Evolutionary conservation across 345 rosid species (phyloP), one percentile per base, ranked within the genome.

Genomic region (Cardamine resedifolia): DNA sequence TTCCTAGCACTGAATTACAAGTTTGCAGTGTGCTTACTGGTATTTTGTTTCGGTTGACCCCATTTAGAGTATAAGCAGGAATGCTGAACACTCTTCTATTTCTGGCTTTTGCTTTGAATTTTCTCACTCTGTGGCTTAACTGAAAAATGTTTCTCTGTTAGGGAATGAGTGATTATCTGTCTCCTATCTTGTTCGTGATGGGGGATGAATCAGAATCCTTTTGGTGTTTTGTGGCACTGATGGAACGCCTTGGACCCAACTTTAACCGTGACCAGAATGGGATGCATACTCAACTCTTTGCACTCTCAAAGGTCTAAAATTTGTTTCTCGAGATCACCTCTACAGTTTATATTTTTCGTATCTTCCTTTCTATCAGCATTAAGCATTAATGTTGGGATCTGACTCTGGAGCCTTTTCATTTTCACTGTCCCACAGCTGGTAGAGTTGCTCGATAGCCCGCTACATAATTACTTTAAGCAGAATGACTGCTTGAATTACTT

Each of bases 211-310:
- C 98, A 4, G 90, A 90, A 80, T 73, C 99, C 33, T 96, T 96
- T 85, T 96, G 99, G 99, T 90, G 98, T 83, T 90, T 96, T 77
- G 96, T 88, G 73, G 84, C 92, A 19, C 59, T 92, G 78, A 90
- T 96, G 98, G 97, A 90, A 81, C 88, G 92, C n/a, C 92, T 96
- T 73, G 99, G 97, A 50, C 96, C 99, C 78, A 96, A 96, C 79
- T 96, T 92, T 58, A 96, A 96, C 70, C 92, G 97, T 39, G 99
- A 96, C 74, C 97, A 96, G 73, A 96, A 78, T 79, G 99, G 99
- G 77, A 90, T 96, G 99, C 99, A 88, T 78, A 73, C 96, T 71
- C 99, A 96, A 72, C 99, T 96, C 55, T 88, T 88, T 86, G 98
- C 99, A 68, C 68, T 92, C 64, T 84, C 96, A 28, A 96, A 96